Evolutionary conservation across 176 grass and related monocot genomes (phyloP).

Genomic region (Zoysia japonica): DNA sequence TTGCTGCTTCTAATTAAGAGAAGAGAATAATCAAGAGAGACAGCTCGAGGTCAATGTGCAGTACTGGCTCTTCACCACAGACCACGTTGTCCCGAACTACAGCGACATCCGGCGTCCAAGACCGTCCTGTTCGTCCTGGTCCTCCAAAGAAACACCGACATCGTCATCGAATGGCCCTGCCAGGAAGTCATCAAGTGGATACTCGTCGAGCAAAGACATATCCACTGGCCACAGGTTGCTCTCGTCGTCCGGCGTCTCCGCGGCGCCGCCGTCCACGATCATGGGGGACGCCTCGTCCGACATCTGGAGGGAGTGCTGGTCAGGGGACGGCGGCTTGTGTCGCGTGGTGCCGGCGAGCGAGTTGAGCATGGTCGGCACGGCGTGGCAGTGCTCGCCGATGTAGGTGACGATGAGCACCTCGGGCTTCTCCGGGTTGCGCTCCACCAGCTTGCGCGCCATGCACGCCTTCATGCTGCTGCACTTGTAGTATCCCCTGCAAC

Average conservation of each 20-base stretch:
- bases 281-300: constrained; percentile 14
- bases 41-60: neutral
- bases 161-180: constrained; percentile 27
- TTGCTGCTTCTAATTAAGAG: neutral
- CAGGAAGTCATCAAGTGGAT: constrained; percentile 23
- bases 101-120: constrained; percentile 38
- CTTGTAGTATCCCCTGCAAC: constrained; percentile 82
- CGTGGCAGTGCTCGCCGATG: constrained; percentile 89
- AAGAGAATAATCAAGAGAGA: neutral
- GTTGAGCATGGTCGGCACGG: constrained; percentile 62
- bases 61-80: neutral
- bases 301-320: neutral
- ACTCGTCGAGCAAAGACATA: constrained; percentile 22
- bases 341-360: constrained; percentile 67
- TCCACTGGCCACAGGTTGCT: constrained; percentile 35
- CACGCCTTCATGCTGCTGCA: constrained; percentile 88
- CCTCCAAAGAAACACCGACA: neutral
- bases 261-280: neutral
- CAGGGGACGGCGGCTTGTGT: constrained; percentile 24
- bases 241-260: constrained; percentile 29
- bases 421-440: constrained; percentile 70
- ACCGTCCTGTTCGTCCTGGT: neutral
- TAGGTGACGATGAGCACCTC: constrained; percentile 77
- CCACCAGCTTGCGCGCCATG: constrained; percentile 83
- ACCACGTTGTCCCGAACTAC: neutral